These are phyloP conservation scores for Crotalaria pallida DNA, from an alignment of 306 rosid species.

Conservation along the genomic window DNA sequence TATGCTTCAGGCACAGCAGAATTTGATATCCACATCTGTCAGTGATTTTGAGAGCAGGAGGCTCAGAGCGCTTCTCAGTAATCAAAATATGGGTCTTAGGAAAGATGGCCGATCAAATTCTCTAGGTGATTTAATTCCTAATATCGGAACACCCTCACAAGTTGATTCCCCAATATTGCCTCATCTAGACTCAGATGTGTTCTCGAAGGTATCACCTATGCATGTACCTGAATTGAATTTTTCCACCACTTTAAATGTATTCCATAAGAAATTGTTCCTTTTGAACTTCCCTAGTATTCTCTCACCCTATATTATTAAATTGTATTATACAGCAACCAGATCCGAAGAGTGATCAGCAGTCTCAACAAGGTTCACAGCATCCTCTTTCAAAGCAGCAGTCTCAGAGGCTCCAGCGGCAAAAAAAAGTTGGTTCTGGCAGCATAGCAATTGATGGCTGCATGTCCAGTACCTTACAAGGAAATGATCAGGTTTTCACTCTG, in stretches of 20 bases:
- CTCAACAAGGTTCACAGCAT: constrained; percentile 42
- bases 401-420: constrained; percentile 48
- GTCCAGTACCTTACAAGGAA: constrained; percentile 45
- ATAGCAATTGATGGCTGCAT: constrained; percentile 31
- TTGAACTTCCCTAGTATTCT: constrained; percentile 4
- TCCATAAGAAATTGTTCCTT: background rate
- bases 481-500: constrained; percentile 50
- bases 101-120: constrained; percentile 42
- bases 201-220: constrained; percentile 42
- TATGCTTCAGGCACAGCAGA: constrained; percentile 48
- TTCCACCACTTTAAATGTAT: background rate
- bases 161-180: constrained; percentile 45
- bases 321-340: constrained; percentile 35
- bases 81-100: constrained; percentile 36
- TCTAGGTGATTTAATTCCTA: constrained; percentile 34
- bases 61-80: constrained; percentile 30
- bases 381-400: constrained; percentile 43
- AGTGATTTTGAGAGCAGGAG: constrained; percentile 43
- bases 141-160: constrained; percentile 39
- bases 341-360: constrained; percentile 40
- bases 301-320: constrained; percentile 10
- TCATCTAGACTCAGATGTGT: constrained; percentile 37
- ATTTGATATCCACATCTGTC: constrained; percentile 37
- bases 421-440: constrained; percentile 37
- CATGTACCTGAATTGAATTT: constrained; percentile 12